Evolutionary conservation across 1,139 yeast genomes (phyloP).

Genomic region (Yamadazyma triangularis): DNA sequence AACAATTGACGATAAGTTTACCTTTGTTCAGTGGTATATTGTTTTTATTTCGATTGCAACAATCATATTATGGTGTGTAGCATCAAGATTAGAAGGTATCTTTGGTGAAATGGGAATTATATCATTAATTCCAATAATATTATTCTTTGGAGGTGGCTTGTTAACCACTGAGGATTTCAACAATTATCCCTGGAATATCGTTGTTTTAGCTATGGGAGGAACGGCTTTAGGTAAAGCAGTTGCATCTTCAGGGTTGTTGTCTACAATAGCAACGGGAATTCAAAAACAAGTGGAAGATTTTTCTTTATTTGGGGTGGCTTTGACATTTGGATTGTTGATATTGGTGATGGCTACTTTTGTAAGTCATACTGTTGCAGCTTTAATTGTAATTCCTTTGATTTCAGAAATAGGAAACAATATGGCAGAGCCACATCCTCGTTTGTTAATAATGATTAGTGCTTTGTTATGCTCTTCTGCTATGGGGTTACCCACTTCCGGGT

Average conservation of each 20-base stretch:
- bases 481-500: conserved; percentile 96
- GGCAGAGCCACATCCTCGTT: conserved; percentile 64
- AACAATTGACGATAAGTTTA: conserved; percentile 68
- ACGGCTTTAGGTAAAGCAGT: conserved; percentile 90
- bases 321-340: conserved; percentile 74
- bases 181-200: conserved; percentile 91
- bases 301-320: conserved; percentile 62
- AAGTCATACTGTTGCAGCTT: conserved; percentile 93
- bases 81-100: conserved; percentile 55
- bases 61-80: conserved; percentile 81
- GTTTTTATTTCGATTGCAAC: conserved; percentile 62
- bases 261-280: conserved; percentile 69
- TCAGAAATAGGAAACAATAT: conserved; percentile 78
- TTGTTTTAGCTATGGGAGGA: conserved; percentile 95
- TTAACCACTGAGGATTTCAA: conserved; percentile 83
- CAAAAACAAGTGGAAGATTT: conserved; percentile 57
- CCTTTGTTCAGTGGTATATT: conserved; percentile 69
- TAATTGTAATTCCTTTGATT: conserved; percentile 84
- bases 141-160: conserved; percentile 85
- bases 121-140: conserved; percentile 76
- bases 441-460: conserved; percentile 81
- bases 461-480: conserved; percentile 86
- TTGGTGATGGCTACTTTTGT: conserved; percentile 88
- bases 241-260: conserved; percentile 76
- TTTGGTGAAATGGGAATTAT: conserved; percentile 91